These are phyloP conservation scores for Byssochlamys sp. DNA, from an alignment of 2,329 filamentous ascomycete genomes.

Conservation along the genomic window DNA sequence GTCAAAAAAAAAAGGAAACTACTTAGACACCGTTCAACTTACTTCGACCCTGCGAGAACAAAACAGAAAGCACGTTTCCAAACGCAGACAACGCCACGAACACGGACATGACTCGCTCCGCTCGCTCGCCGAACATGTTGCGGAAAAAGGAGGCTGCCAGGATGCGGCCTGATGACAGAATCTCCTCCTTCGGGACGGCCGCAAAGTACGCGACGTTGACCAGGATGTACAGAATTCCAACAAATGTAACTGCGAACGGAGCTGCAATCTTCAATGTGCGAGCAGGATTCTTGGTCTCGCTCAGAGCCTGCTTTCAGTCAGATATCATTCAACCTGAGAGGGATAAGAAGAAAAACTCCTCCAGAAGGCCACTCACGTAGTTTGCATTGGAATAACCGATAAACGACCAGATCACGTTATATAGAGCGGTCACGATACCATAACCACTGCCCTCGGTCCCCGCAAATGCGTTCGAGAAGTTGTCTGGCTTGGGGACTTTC, in stretches of 20 bases:
- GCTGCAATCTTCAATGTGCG: constrained; percentile 50
- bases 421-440: constrained; percentile 50
- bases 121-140: constrained; percentile 49
- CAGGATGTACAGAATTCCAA: constrained; percentile 48
- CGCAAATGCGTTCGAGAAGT: constrained; percentile 31
- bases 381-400: constrained; percentile 54
- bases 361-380: constrained; percentile 36
- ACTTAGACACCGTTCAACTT: constrained; percentile 6
- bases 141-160: constrained; percentile 51
- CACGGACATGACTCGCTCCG: constrained; percentile 50
- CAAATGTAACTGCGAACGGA: constrained; percentile 44
- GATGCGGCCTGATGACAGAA: constrained; percentile 44
- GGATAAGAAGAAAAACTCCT: not conserved
- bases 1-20: not conserved
- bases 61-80: constrained; percentile 51
- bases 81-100: constrained; percentile 53
- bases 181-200: constrained; percentile 48
- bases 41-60: constrained; percentile 40
- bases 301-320: constrained; percentile 32
- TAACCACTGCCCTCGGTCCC: constrained; percentile 28
- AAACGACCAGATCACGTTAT: constrained; percentile 55
- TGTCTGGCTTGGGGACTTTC: constrained; percentile 27
- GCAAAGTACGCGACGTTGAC: constrained; percentile 52
- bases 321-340: not conserved
- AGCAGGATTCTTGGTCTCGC: constrained; percentile 49